Conservation (phyloP, 352 stramenopile genomes). For the Phytophthora tentaculata region DNA sequence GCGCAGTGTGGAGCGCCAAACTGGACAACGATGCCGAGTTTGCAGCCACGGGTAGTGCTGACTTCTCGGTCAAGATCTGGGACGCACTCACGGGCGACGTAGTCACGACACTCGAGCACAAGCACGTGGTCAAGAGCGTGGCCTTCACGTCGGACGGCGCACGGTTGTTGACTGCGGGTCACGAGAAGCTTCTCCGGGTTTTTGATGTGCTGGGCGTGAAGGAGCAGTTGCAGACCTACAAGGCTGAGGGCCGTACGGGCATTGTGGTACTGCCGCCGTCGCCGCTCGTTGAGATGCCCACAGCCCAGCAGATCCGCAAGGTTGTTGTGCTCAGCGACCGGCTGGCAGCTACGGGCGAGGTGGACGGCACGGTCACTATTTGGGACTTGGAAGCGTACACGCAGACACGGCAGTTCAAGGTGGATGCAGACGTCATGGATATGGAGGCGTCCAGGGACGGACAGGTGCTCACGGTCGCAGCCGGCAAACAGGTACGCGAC, state of each 20-base stretch:
- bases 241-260: slow-evolving; percentile 62
- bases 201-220: slow-evolving; percentile 85
- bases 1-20: slow-evolving; percentile 92
- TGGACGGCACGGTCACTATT: slow-evolving; percentile 72
- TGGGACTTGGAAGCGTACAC: slow-evolving; percentile 70
- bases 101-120: slow-evolving; percentile 95
- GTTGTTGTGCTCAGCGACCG: slow-evolving; percentile 65
- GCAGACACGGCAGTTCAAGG: slow-evolving; percentile 59
- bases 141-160: slow-evolving; percentile 91
- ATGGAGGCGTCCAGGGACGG: slow-evolving; percentile 78
- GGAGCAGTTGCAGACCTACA: slow-evolving; percentile 64
- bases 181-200: slow-evolving; percentile 95
- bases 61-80: slow-evolving; percentile 97
- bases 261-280: slow-evolving; percentile 62
- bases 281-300: slow-evolving; percentile 58
- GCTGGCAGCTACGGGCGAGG: slow-evolving; percentile 70
- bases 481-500: slow-evolving; percentile 81
- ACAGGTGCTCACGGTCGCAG: slow-evolving; percentile 89
- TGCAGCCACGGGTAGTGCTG: slow-evolving; percentile 91
- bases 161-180: slow-evolving; percentile 91
- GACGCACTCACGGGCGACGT: slow-evolving; percentile 95
- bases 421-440: slow-evolving; percentile 84
- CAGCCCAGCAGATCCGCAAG: slow-evolving; percentile 80
- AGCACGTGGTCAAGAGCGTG: slow-evolving; percentile 97
- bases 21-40: slow-evolving; percentile 86